A percentile compares a stretch with the other conserved stretches of the same genome.
phyloP scores from a whole-genome alignment of 2,329 filamentous ascomycete species.

The Annulohypoxylon truncatum region DNA sequence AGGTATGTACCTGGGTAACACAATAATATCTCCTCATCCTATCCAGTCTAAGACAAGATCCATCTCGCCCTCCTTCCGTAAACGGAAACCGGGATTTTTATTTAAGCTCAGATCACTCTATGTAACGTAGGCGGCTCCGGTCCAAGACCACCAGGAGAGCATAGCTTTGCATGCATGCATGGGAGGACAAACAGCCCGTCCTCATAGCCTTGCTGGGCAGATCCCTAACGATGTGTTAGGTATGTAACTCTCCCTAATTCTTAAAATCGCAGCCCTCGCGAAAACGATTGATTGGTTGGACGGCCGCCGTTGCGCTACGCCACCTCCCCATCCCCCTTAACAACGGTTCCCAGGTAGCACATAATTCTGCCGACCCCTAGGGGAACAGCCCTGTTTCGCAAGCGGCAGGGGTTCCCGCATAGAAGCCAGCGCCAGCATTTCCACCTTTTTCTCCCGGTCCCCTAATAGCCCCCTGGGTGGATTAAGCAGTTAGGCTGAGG shows the following conservation, averaged over 20 bases:
- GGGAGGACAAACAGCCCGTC: background rate
- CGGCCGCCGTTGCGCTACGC: constrained; percentile 6
- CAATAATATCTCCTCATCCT: background rate
- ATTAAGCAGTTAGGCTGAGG: constrained; percentile 1
- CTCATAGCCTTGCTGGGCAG: background rate
- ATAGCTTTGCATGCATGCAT: background rate
- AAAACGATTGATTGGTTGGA: too few relatives aligned
- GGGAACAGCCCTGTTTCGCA: background rate
- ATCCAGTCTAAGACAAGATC: background rate
- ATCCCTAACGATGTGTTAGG: too few relatives aligned
- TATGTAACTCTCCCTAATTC: too few relatives aligned
- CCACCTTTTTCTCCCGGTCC: too few relatives aligned
- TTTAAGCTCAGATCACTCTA: background rate
- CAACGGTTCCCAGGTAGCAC: background rate
- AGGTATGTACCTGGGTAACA: background rate
- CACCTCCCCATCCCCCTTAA: constrained; percentile 12
- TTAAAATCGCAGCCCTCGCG: too few relatives aligned
- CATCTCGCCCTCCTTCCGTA: constrained; percentile 22
- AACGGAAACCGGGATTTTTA: constrained; percentile 18
- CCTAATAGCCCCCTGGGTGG: background rate
- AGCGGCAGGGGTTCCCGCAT: background rate
- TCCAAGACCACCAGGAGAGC: background rate
- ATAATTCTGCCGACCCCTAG: background rate
- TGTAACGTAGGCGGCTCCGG: background rate
- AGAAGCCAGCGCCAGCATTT: background rate